A percentile compares a stretch with the other conserved stretches of the same genome.
Evolutionary conservation across 495 filamentous ascomycete species (phyloP).

Genomic region (Saxophila tyrrhenica): DNA sequence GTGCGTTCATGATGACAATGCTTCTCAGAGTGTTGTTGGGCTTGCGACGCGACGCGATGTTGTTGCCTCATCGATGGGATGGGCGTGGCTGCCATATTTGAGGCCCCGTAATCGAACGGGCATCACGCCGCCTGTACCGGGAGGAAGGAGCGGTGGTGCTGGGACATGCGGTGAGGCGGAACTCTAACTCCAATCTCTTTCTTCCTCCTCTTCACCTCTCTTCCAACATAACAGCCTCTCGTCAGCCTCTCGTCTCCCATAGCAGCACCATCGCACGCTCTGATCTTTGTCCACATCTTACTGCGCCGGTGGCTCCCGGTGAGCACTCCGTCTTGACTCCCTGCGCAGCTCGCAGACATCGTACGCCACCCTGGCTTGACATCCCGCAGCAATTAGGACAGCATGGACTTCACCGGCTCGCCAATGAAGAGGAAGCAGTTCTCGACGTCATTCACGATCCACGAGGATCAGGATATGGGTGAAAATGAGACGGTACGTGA

Average conservation of each 20-base stretch:
- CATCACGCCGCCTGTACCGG: background rate
- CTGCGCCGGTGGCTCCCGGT: background rate
- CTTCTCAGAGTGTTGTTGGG: too few relatives aligned
- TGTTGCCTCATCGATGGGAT: too few relatives aligned
- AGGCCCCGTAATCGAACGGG: too few relatives aligned
- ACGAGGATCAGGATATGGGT: conserved; percentile 8
- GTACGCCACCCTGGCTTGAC: background rate
- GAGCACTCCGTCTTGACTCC: background rate
- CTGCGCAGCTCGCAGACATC: background rate
- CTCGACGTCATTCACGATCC: conserved; percentile 14
- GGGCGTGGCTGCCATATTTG: background rate
- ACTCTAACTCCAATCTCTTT: background rate
- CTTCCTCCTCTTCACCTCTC: background rate
- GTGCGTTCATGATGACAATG: background rate
- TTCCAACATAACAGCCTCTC: too few relatives aligned
- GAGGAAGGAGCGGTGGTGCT: background rate
- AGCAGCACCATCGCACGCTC: background rate
- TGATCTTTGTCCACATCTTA: background rate
- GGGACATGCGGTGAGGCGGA: background rate
- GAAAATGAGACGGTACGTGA: conserved; percentile 5
- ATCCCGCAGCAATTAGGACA: background rate
- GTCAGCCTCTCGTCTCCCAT: background rate
- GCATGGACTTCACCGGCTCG: conserved; percentile 6
- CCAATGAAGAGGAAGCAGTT: conserved; percentile 11
- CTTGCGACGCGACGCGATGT: background rate